Percentiles rank a stretch among this genome's conserved stretches.
Evolutionary conservation across 2,329 filamentous ascomycete genomes (phyloP).

Genomic region (Calonectria multiphialidica): DNA sequence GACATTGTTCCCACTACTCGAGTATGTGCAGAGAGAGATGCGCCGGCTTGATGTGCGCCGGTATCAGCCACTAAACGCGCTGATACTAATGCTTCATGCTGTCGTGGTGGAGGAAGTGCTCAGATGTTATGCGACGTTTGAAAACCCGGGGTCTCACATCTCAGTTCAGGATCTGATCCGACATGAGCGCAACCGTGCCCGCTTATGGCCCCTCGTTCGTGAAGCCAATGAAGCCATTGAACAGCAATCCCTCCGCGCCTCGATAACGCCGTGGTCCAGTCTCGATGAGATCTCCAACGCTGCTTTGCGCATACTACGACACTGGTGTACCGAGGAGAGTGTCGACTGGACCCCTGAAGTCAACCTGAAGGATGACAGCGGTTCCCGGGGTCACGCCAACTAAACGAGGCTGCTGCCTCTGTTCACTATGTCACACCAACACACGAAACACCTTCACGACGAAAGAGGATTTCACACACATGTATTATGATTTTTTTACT

Average conservation of each 20-base stretch:
- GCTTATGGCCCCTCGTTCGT: conserved; percentile 45
- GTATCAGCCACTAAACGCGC: conserved; percentile 55
- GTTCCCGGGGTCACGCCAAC: neutral
- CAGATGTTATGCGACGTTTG: conserved; percentile 47
- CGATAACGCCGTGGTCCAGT: conserved; percentile 55
- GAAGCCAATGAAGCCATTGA: conserved; percentile 48
- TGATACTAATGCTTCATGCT: conserved; percentile 59
- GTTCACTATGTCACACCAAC: conserved; percentile 14
- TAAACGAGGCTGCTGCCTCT: neutral
- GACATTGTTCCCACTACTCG: conserved; percentile 59
- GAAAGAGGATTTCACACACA: conserved; percentile 12
- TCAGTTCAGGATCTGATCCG: conserved; percentile 37
- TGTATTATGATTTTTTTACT: conserved; percentile 17
- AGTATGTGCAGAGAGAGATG: conserved; percentile 54
- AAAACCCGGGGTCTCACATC: conserved; percentile 26
- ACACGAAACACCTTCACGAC: conserved; percentile 1
- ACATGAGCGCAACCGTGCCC: conserved; percentile 43
- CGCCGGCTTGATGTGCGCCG: conserved; percentile 47
- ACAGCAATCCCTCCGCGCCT: conserved; percentile 45
- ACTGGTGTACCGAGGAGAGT: conserved; percentile 58
- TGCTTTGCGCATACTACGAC: conserved; percentile 54
- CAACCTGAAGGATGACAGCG: conserved; percentile 32
- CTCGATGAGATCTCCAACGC: conserved; percentile 58
- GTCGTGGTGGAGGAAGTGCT: conserved; percentile 60
- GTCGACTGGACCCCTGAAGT: conserved; percentile 61